Evolutionary conservation across 768 basidiomycete genomes (phyloP), one percentile per base, ranked within the genome.

Genomic region (Lentinula guzmanii): DNA sequence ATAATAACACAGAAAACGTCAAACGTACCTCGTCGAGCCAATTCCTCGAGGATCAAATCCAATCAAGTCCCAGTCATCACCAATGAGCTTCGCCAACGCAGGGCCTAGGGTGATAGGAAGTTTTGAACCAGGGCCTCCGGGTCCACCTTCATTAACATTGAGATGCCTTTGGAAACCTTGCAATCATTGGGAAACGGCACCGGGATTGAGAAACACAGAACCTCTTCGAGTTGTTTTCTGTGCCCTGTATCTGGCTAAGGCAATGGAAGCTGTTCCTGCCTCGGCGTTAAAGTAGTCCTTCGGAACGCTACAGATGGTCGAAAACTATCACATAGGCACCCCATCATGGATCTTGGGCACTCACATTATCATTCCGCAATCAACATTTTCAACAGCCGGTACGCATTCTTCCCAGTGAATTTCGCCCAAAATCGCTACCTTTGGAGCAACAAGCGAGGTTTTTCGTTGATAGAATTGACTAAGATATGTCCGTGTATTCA

Each of bases 31-130:
- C 1, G 69, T 70, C 7, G 61, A 28, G 37, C 67, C 67, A 53
- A 70, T 66, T 2, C 66, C 71, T 50, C 71, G 63, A 21, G 70
- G 70, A 58, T 73, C 72, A 41, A 71, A 73, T 3, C 70, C 70
- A 7, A 73, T 55, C 5, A 73, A 39, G 55, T 73, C 70, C 64
- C 66, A 71, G 13, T 70, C 66, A 13, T 67, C 61, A 4, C 72
- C 72, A 37, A 73, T 58, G 28, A 70, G n/a, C 15, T 65, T 61
- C 21, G 65, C 65, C 5, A 70, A 21, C 1, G 9, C 3, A 13
- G n/a, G 11, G 2, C 61, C 64, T 10, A 11, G 3, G 6, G 10
- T 37, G 0, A 37, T 41, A 6, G 68, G 59, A 13, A 69, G 43
- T 7, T 50, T 57, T 31, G 68, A 66, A 13, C 70, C 70, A 37